Evolutionary conservation across 1,284 basidiomycete species (phyloP).

Genomic region (Polyporus tsugae): DNA sequence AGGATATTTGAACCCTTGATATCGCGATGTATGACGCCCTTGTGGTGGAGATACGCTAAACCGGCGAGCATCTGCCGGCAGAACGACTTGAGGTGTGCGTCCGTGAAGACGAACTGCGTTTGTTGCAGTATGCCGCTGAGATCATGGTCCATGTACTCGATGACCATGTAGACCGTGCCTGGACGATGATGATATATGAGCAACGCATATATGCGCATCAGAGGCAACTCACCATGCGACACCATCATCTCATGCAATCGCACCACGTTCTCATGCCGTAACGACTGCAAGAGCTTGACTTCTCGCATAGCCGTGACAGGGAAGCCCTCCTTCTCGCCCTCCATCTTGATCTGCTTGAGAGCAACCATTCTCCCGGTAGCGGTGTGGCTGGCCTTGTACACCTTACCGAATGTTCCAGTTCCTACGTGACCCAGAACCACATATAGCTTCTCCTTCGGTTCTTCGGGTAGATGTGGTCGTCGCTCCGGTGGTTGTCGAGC

Average conservation of each 20-base stretch:
- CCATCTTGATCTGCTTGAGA: slow-evolving; percentile 98
- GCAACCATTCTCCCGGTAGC: slow-evolving; percentile 84
- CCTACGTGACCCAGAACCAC: slow-evolving; percentile 94
- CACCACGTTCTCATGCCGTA: slow-evolving; percentile 92
- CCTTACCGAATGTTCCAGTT: slow-evolving; percentile 99
- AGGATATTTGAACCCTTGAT: slow-evolving; percentile 99
- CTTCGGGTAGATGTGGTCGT: slow-evolving; percentile 20
- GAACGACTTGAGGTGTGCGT: slow-evolving; percentile 94
- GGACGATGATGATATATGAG: slow-evolving; percentile 15
- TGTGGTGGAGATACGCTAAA: slow-evolving; percentile 93
- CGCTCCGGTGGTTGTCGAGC: slow-evolving; percentile 2
- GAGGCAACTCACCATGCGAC: slow-evolving; percentile 75
- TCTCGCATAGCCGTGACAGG: slow-evolving; percentile 99
- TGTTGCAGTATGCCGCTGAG: slow-evolving; percentile 95
- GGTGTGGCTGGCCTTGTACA: slow-evolving; percentile 95
- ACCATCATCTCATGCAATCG: slow-evolving; percentile 98
- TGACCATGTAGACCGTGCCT: slow-evolving; percentile 99
- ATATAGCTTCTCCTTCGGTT: slow-evolving; percentile 72
- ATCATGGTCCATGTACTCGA: slow-evolving; percentile 99
- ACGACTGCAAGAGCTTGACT: slow-evolving; percentile 94
- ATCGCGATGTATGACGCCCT: slow-evolving; percentile 96
- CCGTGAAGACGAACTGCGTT: slow-evolving; percentile 84
- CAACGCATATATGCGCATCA: background rate
- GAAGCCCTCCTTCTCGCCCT: slow-evolving; percentile 96
- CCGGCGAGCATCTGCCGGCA: slow-evolving; percentile 95